Percentiles rank a stretch among this genome's conserved stretches.
Conservation (phyloP, 129 eudicot genomes). For the Calendula officinalis region DNA sequence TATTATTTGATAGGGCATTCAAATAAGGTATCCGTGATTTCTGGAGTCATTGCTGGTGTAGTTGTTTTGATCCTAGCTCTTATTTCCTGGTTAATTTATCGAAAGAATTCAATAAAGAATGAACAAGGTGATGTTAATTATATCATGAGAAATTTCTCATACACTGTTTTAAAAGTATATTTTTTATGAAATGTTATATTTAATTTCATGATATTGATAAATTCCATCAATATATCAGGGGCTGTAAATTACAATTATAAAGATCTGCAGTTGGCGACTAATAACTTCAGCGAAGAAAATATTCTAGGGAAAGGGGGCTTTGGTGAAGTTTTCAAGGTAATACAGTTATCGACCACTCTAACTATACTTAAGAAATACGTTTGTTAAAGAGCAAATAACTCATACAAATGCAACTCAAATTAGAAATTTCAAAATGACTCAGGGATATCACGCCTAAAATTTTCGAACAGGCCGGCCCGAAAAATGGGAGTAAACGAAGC, state of each 20-base stretch:
- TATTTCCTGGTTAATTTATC: constrained; percentile 19
- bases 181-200: neutral
- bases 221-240: constrained; percentile 12
- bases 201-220: constrained; percentile 11
- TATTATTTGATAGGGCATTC: constrained; percentile 40
- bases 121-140: constrained; percentile 38
- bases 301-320: constrained; percentile 68
- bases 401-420: too few species aligned
- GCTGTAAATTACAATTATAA: constrained; percentile 44
- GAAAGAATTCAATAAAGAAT: constrained; percentile 29
- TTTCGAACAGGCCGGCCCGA: too few species aligned
- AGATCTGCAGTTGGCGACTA: constrained; percentile 51
- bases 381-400: too few species aligned
- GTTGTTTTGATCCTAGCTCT: constrained; percentile 14
- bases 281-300: constrained; percentile 45
- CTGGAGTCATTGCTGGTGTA: constrained; percentile 44
- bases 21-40: constrained; percentile 44
- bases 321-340: constrained; percentile 70
- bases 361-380: too few species aligned
- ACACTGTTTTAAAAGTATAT: neutral
- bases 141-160: too few species aligned
- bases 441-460: too few species aligned
- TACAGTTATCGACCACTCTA: neutral
- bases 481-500: too few species aligned
- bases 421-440: too few species aligned